Evolutionary conservation across 495 filamentous ascomycete genomes (phyloP), one percentile per base, ranked within the genome.

Genomic region (Aspergillus sclerotioniger): DNA sequence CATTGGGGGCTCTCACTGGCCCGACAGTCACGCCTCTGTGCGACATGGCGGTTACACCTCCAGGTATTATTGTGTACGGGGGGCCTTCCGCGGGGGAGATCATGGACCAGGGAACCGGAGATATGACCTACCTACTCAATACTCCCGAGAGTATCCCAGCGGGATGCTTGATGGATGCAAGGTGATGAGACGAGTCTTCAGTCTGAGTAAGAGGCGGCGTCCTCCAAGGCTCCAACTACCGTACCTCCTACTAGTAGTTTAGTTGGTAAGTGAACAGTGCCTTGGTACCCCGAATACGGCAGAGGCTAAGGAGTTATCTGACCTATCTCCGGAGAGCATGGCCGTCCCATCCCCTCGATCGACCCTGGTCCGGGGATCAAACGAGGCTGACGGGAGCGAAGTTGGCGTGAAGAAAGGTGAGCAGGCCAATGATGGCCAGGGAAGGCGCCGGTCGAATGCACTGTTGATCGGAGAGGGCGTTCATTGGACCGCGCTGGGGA

Each of bases 61-160:
- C 16, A 32, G 25, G 13, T 13, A 32, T 50, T 13, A 32, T 50
- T 21, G n/a, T 50, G 25, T 50, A 50, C 47, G 47, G 32, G 47
- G 47, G 3, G 28, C 13, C 25, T 50, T 4, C 47, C 47, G 47
- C 21, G 15, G 47, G 15, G 25, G 6, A 31, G 47, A 21, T 19
- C 46, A 20, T 29, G 44, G 44, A 47, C 44, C 44, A 60, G 35
- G 53, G 51, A 58, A 43, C 19, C 49, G 47, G 47, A 35, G n/a
- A 37, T 41, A 13, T 41, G 12, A 41, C 37, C 33, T 8, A 35
- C 6, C 6, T 33, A 6, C 10, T 10, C 31, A 33, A 6, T 33
- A 10, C 10, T 33, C 10, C 6, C 10, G 10, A 6, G 31, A 33
- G 10, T 6, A 33, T 33, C 31, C 10, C 31, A 33, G 31, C 31